Percentiles rank a stretch among this genome's conserved stretches.
Conservation (phyloP, 768 basidiomycete genomes). For the Suillus decipiens region DNA sequence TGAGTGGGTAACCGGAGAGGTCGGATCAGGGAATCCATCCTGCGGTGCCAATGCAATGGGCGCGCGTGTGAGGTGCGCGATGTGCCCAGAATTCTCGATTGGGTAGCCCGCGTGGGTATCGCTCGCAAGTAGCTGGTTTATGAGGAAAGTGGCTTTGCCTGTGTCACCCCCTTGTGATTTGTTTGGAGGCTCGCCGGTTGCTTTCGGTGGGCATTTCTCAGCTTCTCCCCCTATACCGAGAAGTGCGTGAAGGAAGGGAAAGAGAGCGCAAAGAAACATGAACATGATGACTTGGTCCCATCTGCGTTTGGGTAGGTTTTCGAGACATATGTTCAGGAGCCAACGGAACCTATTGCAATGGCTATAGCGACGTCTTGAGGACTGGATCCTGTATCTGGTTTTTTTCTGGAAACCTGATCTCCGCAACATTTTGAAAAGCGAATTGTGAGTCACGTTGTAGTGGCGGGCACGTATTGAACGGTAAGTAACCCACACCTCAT, state of each 20-base stretch:
- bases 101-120: conserved; percentile 17
- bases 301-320: conserved; percentile 15
- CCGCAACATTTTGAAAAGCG: not conserved
- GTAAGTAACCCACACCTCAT: not conserved
- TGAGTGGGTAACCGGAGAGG: conserved; percentile 9
- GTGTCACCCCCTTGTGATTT: not conserved
- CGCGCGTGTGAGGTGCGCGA: conserved; percentile 8
- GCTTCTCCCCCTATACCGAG: conserved; percentile 21
- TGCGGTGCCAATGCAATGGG: conserved; percentile 20
- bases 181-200: conserved; percentile 8
- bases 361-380: not conserved
- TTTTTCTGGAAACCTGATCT: not conserved
- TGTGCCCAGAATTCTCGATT: conserved; percentile 24
- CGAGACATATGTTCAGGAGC: not conserved
- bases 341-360: not conserved
- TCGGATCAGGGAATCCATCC: conserved; percentile 26
- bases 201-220: conserved; percentile 2
- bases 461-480: not conserved
- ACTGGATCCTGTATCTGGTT: not conserved
- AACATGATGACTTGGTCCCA: conserved; percentile 27
- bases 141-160: not conserved
- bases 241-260: conserved; percentile 29
- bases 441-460: not conserved
- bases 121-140: conserved; percentile 4
- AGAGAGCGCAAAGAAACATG: conserved; percentile 26